Evolutionary conservation across 1,284 basidiomycete genomes (phyloP).

Genomic region (Puccinia polysora): DNA sequence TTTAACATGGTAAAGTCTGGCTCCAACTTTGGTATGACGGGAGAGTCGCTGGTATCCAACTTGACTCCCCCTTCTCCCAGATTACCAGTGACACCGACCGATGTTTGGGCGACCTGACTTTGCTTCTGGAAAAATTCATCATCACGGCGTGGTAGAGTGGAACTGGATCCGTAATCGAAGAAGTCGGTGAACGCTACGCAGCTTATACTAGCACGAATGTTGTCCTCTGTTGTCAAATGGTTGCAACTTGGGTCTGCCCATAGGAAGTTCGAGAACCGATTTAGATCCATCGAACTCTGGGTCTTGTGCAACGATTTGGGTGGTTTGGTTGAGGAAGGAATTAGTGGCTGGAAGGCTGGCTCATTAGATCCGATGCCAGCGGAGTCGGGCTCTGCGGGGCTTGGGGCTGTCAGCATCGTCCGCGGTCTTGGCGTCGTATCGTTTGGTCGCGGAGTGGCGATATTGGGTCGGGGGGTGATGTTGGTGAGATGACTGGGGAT

Average conservation of each 20-base stretch:
- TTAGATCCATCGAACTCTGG: conserved; percentile 42
- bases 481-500: conserved; percentile 31
- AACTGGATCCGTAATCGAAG: conserved; percentile 10
- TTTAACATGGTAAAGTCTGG: background rate
- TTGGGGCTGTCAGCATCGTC: background rate
- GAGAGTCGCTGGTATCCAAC: conserved; percentile 2
- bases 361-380: background rate
- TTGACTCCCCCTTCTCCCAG: background rate
- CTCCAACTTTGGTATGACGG: background rate
- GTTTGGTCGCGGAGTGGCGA: conserved; percentile 39
- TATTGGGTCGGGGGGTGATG: conserved; percentile 24
- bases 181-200: background rate
- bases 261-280: conserved; percentile 40
- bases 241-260: conserved; percentile 14
- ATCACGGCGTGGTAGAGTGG: background rate
- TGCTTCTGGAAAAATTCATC: background rate
- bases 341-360: background rate
- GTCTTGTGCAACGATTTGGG: conserved; percentile 31
- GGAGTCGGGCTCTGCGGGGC: background rate
- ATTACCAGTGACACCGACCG: background rate
- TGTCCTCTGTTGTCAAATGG: background rate
- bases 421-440: conserved; percentile 40
- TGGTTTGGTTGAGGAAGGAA: background rate
- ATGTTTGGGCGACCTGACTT: conserved; percentile 3
- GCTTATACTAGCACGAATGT: background rate